phyloP scores from a whole-genome alignment of 129 eudicot species.

The Lactuca saligna region DNA sequence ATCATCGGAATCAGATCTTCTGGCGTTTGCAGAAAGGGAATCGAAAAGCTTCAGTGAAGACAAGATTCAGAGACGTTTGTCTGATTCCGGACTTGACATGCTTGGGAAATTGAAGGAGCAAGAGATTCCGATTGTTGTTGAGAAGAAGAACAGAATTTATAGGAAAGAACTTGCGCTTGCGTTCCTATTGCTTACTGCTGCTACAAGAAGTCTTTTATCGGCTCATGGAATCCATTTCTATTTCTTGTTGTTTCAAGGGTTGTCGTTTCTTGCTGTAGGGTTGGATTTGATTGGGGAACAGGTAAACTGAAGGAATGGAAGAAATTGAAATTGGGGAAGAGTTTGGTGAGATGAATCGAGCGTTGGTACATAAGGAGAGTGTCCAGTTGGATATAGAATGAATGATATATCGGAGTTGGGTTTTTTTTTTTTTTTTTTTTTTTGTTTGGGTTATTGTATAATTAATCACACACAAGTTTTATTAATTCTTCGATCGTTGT shows the following conservation, averaged over 20 bases:
- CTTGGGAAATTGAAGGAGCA: constrained; percentile 62
- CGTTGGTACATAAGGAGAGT: constrained; percentile 33
- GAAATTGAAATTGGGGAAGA: neutral
- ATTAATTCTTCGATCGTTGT: constrained; percentile 32
- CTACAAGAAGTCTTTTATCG: constrained; percentile 81
- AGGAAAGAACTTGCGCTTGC: constrained; percentile 85
- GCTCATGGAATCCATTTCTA: constrained; percentile 94
- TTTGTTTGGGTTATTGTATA: constrained; percentile 26
- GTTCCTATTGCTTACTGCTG: constrained; percentile 80
- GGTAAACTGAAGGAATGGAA: constrained; percentile 28
- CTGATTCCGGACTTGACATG: constrained; percentile 89
- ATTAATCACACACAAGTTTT: constrained; percentile 27
- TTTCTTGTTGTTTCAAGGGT: constrained; percentile 84
- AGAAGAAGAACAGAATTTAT: constrained; percentile 56
- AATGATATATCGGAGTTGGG: constrained; percentile 31
- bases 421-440: constrained; percentile 30
- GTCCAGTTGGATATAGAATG: constrained; percentile 34
- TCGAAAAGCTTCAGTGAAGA: constrained; percentile 54
- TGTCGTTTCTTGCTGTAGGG: constrained; percentile 81
- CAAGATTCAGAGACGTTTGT: constrained; percentile 68
- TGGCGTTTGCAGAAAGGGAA: constrained; percentile 76
- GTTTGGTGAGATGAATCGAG: constrained; percentile 17
- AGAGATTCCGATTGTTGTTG: constrained; percentile 28
- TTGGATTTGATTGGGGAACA: constrained; percentile 91
- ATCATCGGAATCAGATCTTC: constrained; percentile 77